Evolutionary conservation across 495 filamentous ascomycete species (phyloP).

Genomic region (Aspergillus mulundensis): DNA sequence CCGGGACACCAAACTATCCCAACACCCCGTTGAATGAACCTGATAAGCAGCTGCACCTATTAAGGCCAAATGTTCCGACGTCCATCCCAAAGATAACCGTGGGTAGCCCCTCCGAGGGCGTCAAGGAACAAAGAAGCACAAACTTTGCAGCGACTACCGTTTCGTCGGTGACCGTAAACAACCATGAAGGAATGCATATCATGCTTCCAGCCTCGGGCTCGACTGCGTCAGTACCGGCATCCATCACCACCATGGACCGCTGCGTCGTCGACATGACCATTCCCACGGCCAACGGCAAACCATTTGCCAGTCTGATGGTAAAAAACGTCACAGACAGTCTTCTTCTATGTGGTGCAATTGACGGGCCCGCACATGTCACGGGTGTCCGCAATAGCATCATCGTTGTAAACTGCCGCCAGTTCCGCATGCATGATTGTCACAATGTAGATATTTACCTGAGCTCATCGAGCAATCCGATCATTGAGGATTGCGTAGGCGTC

Average conservation of each 20-base stretch:
- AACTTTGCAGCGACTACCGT: slow-evolving; percentile 31
- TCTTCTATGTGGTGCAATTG: slow-evolving; percentile 70
- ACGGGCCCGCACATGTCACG: slow-evolving; percentile 79
- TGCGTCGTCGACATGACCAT: slow-evolving; percentile 78
- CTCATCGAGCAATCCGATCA: slow-evolving; percentile 80
- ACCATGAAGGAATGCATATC: slow-evolving; percentile 58
- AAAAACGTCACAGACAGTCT: slow-evolving; percentile 65
- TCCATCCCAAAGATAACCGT: slow-evolving; percentile 27
- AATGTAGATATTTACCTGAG: slow-evolving; percentile 79
- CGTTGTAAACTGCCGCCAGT: slow-evolving; percentile 73
- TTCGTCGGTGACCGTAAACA: slow-evolving; percentile 59
- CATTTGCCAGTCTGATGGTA: slow-evolving; percentile 71
- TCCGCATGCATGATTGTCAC: slow-evolving; percentile 83
- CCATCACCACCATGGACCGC: slow-evolving; percentile 62
- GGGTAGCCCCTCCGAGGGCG: slow-evolving; percentile 16
- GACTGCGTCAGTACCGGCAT: slow-evolving; percentile 63
- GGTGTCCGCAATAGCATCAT: slow-evolving; percentile 67
- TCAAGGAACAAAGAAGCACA: slow-evolving; percentile 19
- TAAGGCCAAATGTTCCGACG: slow-evolving; percentile 33
- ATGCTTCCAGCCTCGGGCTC: slow-evolving; percentile 67
- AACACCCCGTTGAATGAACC: slow-evolving; percentile 48
- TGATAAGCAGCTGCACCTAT: slow-evolving; percentile 30
- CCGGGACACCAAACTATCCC: slow-evolving; percentile 49
- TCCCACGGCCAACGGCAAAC: slow-evolving; percentile 55
- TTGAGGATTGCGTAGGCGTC: slow-evolving; percentile 79